A percentile compares a stretch with the other conserved stretches of the same genome.
Evolutionary conservation across 768 basidiomycete genomes (phyloP).

Genomic region (Candolleomyces aberdarensis): DNA sequence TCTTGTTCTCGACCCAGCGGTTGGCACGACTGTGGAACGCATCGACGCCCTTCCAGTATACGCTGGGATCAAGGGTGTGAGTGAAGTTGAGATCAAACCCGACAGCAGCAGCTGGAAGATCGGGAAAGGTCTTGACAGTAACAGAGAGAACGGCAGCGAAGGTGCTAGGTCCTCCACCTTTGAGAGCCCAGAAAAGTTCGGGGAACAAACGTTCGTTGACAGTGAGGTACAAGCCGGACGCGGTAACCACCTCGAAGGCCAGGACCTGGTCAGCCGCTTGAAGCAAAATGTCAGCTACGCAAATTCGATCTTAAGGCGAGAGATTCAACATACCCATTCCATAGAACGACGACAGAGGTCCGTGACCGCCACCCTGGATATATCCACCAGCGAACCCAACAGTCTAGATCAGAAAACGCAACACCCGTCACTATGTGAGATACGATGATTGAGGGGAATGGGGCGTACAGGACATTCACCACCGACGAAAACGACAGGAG

Average conservation of each 20-base stretch:
- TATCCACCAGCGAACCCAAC: slow-evolving; percentile 38
- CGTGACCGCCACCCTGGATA: slow-evolving; percentile 27
- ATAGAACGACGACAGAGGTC: slow-evolving; percentile 12
- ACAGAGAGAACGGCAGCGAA: slow-evolving; percentile 14
- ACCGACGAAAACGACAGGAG: slow-evolving; percentile 7
- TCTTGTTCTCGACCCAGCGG: slow-evolving; percentile 10
- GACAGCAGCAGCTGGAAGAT: slow-evolving; percentile 8
- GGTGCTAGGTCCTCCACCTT: slow-evolving; percentile 22
- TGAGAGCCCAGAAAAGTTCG: slow-evolving; percentile 40
- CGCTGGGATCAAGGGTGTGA: slow-evolving; percentile 8
- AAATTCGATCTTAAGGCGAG: not conserved
- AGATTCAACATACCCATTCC: slow-evolving; percentile 14
- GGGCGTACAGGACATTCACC: slow-evolving; percentile 17
- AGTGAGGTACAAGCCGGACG: slow-evolving; percentile 29
- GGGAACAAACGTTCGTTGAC: slow-evolving; percentile 29
- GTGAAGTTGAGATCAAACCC: slow-evolving; percentile 13
- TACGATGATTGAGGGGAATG: not conserved
- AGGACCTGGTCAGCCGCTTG: slow-evolving; percentile 23
- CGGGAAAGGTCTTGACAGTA: slow-evolving; percentile 18
- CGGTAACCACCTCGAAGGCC: slow-evolving; percentile 37
- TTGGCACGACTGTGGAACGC: slow-evolving; percentile 11
- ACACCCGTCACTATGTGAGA: not conserved
- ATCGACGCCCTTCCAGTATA: slow-evolving; percentile 12
- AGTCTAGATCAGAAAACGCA: slow-evolving; percentile 13
- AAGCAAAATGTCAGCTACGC: not conserved